Evolutionary conservation across 2,329 filamentous ascomycete genomes (phyloP), one percentile per base, ranked within the genome.

Genomic region (Paraconiothyrium sp.): DNA sequence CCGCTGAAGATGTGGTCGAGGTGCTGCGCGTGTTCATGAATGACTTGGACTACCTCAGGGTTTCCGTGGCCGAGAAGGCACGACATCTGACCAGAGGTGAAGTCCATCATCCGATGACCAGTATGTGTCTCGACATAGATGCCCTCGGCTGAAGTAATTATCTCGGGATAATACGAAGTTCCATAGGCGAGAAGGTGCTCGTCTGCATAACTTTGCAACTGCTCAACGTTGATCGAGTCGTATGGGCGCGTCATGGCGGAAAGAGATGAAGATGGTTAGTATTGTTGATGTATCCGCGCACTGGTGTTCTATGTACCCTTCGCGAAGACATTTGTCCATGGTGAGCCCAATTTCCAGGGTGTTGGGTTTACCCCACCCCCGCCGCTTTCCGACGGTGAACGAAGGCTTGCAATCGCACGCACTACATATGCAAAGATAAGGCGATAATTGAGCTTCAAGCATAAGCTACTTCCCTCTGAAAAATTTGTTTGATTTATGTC

Each of bases 1-100:
- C 70, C 72, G 43, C 74, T 76, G 63, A 78, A 75, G 1, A 78
- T 67, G 54, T 78, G 75, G 41, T 78, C 75, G 1, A 78, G 69
- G 34, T 66, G 64, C 24, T 66, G 51, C 2, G 71, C 71, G 48
- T 78, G 71, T 4, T 72, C 60, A 2, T 63, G 62, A 35, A 78
- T 69, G 24, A 72, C 67, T 32, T 72, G 62, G 1, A 77, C 75
- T 7, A 77, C 72, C 52, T 78, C 75, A 9, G 74, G 71, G 57
- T 78, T 66, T 1, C 67, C 69, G 35, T 78, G 75, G 10, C 75
- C 74, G 30, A 78, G 67, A 9, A 68, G 59, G 51, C 69, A 67
- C 2, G 66, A 70, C 73, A 76, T 76, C 58, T 77, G 74, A 1
- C 68, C 67, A 2, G 69, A 71, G 3, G 70, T 74, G 61, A 67